Conservation (phyloP, 345 rosid genomes). For the Salix dunnii region DNA sequence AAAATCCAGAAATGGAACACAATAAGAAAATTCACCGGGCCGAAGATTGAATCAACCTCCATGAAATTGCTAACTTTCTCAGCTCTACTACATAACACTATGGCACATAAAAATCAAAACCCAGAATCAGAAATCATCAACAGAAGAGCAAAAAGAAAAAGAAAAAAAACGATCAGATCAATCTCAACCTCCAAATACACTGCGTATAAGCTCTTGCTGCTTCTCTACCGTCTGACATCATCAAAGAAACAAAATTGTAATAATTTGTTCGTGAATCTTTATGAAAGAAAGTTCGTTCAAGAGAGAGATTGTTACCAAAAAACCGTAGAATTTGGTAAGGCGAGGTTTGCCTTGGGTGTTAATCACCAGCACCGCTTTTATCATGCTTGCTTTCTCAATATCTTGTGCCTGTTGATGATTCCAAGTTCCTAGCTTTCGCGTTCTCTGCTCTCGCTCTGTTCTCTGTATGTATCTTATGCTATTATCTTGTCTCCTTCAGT, state of each 20-base stretch:
- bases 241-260: neutral
- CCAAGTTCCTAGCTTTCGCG: neutral
- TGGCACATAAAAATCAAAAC: slow-evolving; percentile 10
- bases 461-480: neutral
- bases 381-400: slow-evolving; percentile 35
- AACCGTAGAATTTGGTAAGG: slow-evolving; percentile 78
- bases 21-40: slow-evolving; percentile 52
- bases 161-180: neutral
- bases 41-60: slow-evolving; percentile 74
- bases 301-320: slow-evolving; percentile 35
- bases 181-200: slow-evolving; percentile 64
- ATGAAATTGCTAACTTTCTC: slow-evolving; percentile 86
- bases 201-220: slow-evolving; percentile 84
- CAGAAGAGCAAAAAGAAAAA: neutral
- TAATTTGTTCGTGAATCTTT: too few relatives aligned
- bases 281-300: neutral
- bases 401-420: too few relatives aligned
- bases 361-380: slow-evolving; percentile 79
- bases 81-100: slow-evolving; percentile 81
- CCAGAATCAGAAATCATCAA: neutral
- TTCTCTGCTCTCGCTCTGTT: neutral
- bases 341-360: slow-evolving; percentile 96
- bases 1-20: neutral
- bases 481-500: neutral
- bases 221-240: slow-evolving; percentile 62